phyloP scores from a whole-genome alignment of 2,329 filamentous ascomycete species.

The Fusarium sp. region DNA sequence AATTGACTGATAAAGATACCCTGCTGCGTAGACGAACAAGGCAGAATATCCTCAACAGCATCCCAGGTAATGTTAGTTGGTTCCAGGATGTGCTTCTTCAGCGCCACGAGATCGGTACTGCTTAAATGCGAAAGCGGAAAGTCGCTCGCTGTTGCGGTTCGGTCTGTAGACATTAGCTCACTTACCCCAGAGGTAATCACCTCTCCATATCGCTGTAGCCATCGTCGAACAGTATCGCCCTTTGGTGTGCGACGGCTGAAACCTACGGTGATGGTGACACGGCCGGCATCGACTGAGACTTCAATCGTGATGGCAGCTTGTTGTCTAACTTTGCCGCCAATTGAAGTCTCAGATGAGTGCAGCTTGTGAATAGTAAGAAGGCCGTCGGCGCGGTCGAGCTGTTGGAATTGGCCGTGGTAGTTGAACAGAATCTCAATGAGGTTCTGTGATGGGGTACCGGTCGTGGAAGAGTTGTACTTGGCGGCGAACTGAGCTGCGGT shows the following conservation, averaged over 20 bases:
- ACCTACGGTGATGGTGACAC: not conserved
- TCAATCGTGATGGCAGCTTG: not conserved
- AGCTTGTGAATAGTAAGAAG: not conserved
- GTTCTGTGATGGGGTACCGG: accelerated
- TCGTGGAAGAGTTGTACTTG: not conserved
- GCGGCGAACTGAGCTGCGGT: not conserved
- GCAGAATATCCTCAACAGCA: not conserved
- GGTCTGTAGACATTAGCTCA: not conserved
- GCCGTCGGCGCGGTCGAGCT: not conserved
- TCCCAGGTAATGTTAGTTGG: not conserved
- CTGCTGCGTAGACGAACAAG: not conserved
- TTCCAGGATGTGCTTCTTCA: not conserved
- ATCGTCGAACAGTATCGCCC: not conserved
- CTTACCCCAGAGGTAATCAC: not conserved
- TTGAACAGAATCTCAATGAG: not conserved
- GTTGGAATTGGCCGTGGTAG: slow-evolving; percentile 7
- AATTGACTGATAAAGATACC: not conserved
- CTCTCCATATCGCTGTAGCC: not conserved
- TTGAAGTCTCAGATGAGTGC: not conserved
- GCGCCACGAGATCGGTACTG: not conserved
- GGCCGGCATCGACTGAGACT: not conserved
- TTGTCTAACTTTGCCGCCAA: not conserved
- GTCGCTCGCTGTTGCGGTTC: not conserved
- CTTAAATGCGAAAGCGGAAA: not conserved
- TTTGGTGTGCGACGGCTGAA: not conserved